Percentiles rank a stretch among this genome's conserved stretches.
phyloP scores from a whole-genome alignment of 2,329 filamentous ascomycete species.

The Xylaria sp. region DNA sequence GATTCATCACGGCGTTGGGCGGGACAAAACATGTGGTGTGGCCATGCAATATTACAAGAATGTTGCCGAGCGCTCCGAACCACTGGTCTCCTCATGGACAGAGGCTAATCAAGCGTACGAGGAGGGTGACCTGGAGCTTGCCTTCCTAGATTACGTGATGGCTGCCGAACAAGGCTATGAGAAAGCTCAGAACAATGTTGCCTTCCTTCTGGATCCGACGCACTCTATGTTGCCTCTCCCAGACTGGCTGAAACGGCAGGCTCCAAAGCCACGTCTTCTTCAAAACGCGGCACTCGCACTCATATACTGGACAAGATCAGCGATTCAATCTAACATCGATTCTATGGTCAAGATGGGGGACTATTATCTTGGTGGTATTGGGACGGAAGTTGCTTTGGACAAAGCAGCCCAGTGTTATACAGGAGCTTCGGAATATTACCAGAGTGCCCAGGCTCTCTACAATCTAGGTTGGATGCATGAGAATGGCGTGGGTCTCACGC shows the following conservation, averaged over 20 bases:
- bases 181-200: conserved; percentile 88
- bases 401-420: conserved; percentile 95
- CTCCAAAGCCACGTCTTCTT: conserved; percentile 54
- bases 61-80: conserved; percentile 78
- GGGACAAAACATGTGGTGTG: conserved; percentile 80
- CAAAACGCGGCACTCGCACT: conserved; percentile 74
- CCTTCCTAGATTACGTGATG: conserved; percentile 84
- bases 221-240: conserved; percentile 70
- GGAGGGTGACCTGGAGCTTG: conserved; percentile 80
- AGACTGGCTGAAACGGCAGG: conserved; percentile 61
- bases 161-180: conserved; percentile 95
- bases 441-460: conserved; percentile 94
- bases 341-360: conserved; percentile 98
- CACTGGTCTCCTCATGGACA: conserved; percentile 78
- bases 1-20: conserved; percentile 80
- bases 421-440: conserved; percentile 88
- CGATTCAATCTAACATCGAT: conserved; percentile 92
- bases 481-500: conserved; percentile 89
- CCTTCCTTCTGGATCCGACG: conserved; percentile 82
- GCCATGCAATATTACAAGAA: conserved; percentile 86
- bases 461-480: conserved; percentile 99
- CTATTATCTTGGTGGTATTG: conserved; percentile 89
- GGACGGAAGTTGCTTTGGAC: conserved; percentile 75
- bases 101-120: conserved; percentile 88
- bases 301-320: conserved; percentile 94